phyloP scores from a whole-genome alignment of 768 basidiomycete species.

The Pisolithus orientalis region DNA sequence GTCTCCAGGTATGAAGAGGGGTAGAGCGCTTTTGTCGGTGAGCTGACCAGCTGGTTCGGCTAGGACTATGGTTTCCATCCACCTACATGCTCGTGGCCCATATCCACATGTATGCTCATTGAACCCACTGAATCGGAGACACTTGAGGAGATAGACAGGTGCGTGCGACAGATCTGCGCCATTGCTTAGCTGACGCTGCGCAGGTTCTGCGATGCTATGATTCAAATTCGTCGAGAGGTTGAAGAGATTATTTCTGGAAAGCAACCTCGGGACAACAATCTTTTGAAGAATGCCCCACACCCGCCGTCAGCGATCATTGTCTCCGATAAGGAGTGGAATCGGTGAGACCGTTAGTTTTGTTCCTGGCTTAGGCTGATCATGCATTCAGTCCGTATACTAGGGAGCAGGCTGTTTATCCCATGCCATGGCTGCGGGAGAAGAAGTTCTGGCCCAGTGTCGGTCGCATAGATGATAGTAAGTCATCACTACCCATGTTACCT shows the following conservation, averaged over 20 bases:
- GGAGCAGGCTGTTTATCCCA: conserved; percentile 84
- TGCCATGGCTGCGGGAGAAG: conserved; percentile 73
- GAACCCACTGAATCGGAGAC: conserved; percentile 97
- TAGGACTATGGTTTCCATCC: conserved; percentile 93
- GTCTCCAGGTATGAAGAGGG: conserved; percentile 65
- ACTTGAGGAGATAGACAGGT: conserved; percentile 88
- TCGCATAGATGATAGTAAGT: conserved; percentile 87
- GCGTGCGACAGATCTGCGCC: conserved; percentile 6
- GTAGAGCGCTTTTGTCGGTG: background rate
- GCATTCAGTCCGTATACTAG: conserved; percentile 76
- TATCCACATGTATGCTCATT: conserved; percentile 93
- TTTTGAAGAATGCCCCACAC: conserved; percentile 93
- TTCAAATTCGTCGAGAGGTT: conserved; percentile 87
- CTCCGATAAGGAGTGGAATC: conserved; percentile 82
- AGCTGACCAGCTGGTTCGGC: background rate
- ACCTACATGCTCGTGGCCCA: conserved; percentile 98
- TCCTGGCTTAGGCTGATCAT: conserved; percentile 4
- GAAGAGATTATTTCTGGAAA: conserved; percentile 82
- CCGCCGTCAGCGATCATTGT: conserved; percentile 66
- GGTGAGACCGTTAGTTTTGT: conserved; percentile 37
- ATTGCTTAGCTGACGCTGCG: background rate
- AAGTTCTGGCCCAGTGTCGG: conserved; percentile 98
- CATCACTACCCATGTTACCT: background rate
- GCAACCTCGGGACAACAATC: conserved; percentile 87
- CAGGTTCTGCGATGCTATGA: conserved; percentile 98